Evolutionary conservation across 2,329 filamentous ascomycete species (phyloP), one percentile per base, ranked within the genome.

Genomic region (Aspergillus japonicus): DNA sequence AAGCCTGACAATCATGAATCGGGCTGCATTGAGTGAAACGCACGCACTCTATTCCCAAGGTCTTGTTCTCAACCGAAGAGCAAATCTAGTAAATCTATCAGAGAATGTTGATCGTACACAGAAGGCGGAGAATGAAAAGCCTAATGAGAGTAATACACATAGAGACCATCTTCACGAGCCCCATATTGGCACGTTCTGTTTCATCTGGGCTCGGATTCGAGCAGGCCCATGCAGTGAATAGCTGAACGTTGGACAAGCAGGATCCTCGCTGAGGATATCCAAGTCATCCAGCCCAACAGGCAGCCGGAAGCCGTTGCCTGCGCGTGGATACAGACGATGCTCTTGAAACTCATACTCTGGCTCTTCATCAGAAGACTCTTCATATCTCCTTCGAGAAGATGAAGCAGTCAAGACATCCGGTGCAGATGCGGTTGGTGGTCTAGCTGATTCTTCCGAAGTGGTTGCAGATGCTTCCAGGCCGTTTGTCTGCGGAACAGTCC

Each of bases 191-290:
- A 60, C 50, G 19, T 42, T 33, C 29, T 62, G 51, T 19, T 62
- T 63, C 6, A 57, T 51, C 35, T 68, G 57, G n/a, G 58, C 58
- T 55, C 55, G 57, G 53, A 50, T 48, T 50, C 65, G 63, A 19
- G 67, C 68, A 51, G 69, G 56, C 2, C 68, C 65, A 62, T 77
- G 69, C 49, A 77, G 57, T 16, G 67, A 57, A 65, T 87, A 84
- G 62, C 82, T 86, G 66, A 87, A 87, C 0, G 85, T 85, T 23
- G 79, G 77, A 65, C 81, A 82, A 24, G 75, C 68, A 47, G 83
- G 81, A 53, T 86, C 83, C 65, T 89, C 87, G 7, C 86, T 82
- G 24, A 89, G 71, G 77, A 87, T 87, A 59, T 85, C 80, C 44
- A 87, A 66, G 68, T 89, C 86, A 26, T 85, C 82, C 19, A 79